Conservation (phyloP, 202 grass and related monocot genomes). For the Carex arenaria region DNA sequence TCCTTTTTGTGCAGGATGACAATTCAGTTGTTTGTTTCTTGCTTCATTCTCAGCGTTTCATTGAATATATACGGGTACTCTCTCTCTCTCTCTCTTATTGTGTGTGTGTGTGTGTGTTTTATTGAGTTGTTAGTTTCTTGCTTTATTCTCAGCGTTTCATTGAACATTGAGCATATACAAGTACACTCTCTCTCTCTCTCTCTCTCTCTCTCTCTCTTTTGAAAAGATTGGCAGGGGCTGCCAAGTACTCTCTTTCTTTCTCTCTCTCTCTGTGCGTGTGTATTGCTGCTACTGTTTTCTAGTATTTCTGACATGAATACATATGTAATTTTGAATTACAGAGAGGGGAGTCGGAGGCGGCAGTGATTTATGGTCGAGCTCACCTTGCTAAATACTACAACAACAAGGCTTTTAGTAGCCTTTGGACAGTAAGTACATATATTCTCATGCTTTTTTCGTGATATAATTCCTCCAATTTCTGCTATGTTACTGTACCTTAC, state of each 20-base stretch:
- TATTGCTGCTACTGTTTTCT: background rate
- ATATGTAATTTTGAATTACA: conserved; percentile 13
- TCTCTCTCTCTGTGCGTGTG: background rate
- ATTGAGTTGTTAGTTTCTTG: background rate
- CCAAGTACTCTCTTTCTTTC: background rate
- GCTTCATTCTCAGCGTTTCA: conserved; percentile 94
- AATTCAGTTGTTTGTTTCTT: conserved; percentile 87
- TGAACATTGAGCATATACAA: too few relatives aligned
- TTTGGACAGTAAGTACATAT: conserved; percentile 15
- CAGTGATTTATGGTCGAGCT: conserved; percentile 61
- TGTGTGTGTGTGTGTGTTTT: background rate
- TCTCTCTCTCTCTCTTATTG: background rate
- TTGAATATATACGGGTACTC: conserved; percentile 84
- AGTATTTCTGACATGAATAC: conserved; percentile 2
- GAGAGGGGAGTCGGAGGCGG: conserved; percentile 58
- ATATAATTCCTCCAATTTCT: conserved; percentile 14
- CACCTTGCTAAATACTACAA: too few relatives aligned
- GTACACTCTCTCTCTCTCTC: background rate
- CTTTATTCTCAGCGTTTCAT: background rate
- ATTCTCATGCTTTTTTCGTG: background rate
- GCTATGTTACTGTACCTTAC: background rate
- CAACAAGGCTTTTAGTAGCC: background rate
- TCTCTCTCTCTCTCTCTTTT: background rate
- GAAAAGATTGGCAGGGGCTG: too few relatives aligned
- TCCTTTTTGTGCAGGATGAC: conserved; percentile 64